A percentile compares a stretch with the other conserved stretches of the same genome.
phyloP scores from a whole-genome alignment of 164 flowering plant genomes.

The Vitis rupestris region DNA sequence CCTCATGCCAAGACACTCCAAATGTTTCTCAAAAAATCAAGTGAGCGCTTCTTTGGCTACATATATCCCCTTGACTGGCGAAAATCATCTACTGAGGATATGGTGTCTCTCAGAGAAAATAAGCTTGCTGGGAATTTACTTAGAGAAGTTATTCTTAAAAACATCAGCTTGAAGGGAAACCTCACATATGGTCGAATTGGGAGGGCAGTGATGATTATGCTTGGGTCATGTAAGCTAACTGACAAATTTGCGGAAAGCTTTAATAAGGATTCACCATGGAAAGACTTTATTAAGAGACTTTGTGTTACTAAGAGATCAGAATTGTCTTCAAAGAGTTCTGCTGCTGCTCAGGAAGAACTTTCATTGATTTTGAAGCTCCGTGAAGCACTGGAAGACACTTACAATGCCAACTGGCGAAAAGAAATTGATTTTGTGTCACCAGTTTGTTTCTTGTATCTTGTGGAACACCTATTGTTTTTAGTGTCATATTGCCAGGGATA shows the following conservation, averaged over 20 bases:
- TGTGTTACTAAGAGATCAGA: background rate
- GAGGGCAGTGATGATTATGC: background rate
- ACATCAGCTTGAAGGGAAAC: background rate
- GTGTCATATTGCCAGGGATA: background rate
- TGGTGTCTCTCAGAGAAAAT: background rate
- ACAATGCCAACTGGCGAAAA: background rate
- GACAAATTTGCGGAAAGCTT: background rate
- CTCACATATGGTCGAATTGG: background rate
- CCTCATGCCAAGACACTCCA: no score
- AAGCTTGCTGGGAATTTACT: background rate
- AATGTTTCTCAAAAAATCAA: no score
- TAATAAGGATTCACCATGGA: background rate
- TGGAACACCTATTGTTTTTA: background rate
- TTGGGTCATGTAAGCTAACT: background rate
- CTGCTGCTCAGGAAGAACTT: background rate
- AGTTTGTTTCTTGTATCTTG: background rate
- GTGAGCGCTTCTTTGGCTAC: background rate
- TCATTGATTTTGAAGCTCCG: background rate
- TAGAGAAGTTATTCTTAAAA: background rate
- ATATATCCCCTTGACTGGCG: background rate
- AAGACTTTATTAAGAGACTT: background rate
- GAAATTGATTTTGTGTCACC: background rate
- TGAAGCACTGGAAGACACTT: constrained; percentile 1
- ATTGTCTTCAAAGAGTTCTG: background rate
- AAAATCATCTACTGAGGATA: no score